Evolutionary conservation across 768 basidiomycete genomes (phyloP), one percentile per base, ranked within the genome.

Genomic region (Pilatotrama ljubarskyi): DNA sequence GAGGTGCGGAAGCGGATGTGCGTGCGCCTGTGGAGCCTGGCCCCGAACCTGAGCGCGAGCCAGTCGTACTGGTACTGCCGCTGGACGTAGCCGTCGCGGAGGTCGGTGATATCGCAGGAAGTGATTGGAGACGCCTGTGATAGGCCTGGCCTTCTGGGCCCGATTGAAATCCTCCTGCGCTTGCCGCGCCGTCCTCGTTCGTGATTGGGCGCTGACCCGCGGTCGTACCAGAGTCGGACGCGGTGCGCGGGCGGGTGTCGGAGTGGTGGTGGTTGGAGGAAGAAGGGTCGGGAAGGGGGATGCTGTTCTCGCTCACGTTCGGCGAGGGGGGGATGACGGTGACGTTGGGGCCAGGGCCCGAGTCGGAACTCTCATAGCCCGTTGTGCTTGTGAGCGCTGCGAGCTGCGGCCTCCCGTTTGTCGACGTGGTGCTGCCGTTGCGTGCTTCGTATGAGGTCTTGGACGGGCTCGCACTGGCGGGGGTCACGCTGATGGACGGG

Each of bases 241-340:
- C 55, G 18, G 51, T 48, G 32, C 57, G 54, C 25, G 44, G 36
- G 42, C 50, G 46, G 20, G 49, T 49, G 46, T n/a, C 20, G 29
- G 40, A 10, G 50, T 49, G 52, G 41, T 5, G 14, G 22, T 44
- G 44, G 46, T 35, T 37, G 20, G 35, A 20, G 40, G 53, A 20
- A 59, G 51, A 22, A 36, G 37, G 52, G 44, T 53, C 48, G 17
- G 51, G 51, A 51, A 63, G 60, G 25, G 52, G 51, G 38, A 64
- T 56, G 42, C 40, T 44, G 43, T 66, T 64, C 47, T 52, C 53
- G 56, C 56, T 68, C 51, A 58, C 49, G 54, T 61, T 67, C 2
- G 74, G 74, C 6, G 74, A 74, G 0, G 73, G 73, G 5, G 73
- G 74, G 18, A 74, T 69, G 41, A 74, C 64, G 2, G 72, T 74